Percentiles rank a stretch among this genome's conserved stretches.
Conservation (phyloP, 1,139 yeast species). For the Pichia sp. region DNA sequence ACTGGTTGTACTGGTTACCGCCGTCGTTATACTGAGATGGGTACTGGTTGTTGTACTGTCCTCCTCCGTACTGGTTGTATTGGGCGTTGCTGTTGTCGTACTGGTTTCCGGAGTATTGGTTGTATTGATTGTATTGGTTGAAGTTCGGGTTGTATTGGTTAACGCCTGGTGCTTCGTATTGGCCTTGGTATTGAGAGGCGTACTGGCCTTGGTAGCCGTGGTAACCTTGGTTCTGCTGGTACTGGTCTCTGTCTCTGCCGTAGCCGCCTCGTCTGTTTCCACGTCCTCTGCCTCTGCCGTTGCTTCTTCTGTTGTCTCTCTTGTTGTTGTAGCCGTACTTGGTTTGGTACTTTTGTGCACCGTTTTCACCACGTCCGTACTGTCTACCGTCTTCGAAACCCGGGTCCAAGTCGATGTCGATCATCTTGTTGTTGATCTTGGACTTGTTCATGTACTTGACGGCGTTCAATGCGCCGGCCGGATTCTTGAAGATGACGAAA, state of each 20-base stretch:
- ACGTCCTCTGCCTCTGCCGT: constrained; percentile 16
- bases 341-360: constrained; percentile 64
- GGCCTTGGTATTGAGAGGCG: constrained; percentile 2
- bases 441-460: constrained; percentile 80
- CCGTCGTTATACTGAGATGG: background rate
- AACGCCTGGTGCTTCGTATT: background rate
- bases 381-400: constrained; percentile 95
- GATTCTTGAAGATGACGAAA: constrained; percentile 71
- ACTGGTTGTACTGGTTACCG: constrained; percentile 2
- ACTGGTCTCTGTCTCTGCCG: background rate
- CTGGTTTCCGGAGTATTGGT: background rate
- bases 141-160: background rate
- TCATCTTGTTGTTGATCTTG: constrained; percentile 72
- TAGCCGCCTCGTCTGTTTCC: constrained; percentile 34
- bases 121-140: background rate
- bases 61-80: constrained; percentile 3
- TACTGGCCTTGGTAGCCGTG: constrained; percentile 1
- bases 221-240: constrained; percentile 3
- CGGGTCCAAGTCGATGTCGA: constrained; percentile 89
- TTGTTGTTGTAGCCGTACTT: too few relatives aligned
- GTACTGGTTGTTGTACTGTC: background rate
- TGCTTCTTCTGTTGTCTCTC: constrained; percentile 19
- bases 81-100: background rate
- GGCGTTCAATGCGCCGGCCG: constrained; percentile 74
- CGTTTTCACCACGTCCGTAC: constrained; percentile 86